These are phyloP conservation scores for Mucor plumbeus DNA, from an alignment of 371 early-diverging fungal genomes.

Conservation along the genomic window DNA sequence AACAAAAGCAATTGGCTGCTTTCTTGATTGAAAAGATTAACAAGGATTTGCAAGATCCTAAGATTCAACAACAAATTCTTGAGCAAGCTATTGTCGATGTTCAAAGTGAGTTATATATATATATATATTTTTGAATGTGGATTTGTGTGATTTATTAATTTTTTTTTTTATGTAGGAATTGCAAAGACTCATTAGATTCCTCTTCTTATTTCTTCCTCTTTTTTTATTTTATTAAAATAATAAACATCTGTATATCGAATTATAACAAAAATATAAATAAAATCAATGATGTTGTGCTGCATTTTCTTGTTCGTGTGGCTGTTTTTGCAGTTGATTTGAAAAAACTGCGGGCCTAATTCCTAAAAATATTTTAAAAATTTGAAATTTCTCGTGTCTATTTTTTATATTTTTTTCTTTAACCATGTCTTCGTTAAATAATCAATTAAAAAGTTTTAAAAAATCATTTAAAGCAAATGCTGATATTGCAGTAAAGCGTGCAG, in stretches of 20 bases:
- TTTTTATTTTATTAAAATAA: conserved; percentile 1
- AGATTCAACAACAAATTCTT: conserved; percentile 67
- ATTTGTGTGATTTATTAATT: not conserved
- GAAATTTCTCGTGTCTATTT: conserved; percentile 11
- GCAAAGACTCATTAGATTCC: conserved; percentile 40
- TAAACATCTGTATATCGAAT: conserved; percentile 7
- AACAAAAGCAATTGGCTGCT: conserved; percentile 89
- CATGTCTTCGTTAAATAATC: conserved; percentile 33
- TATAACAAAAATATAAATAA: not conserved
- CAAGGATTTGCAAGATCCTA: conserved; percentile 81
- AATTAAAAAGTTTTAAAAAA: conserved; percentile 50
- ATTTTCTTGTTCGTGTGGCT: not conserved
- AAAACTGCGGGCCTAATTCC: not conserved
- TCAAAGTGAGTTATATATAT: conserved; percentile 56
- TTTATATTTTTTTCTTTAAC: not conserved
- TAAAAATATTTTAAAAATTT: not conserved
- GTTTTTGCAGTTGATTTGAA: not conserved
- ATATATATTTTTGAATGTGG: not conserved
- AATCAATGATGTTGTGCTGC: not conserved
- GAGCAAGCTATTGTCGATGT: conserved; percentile 61
- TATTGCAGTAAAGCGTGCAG: conserved; percentile 47
- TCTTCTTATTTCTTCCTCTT: not conserved
- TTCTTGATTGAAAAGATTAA: conserved; percentile 88
- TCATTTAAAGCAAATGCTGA: conserved; percentile 44
- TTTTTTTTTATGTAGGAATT: conserved; percentile 26